phyloP scores from a whole-genome alignment of 2,329 filamentous ascomycete genomes.

The Fusarium mexicanum region DNA sequence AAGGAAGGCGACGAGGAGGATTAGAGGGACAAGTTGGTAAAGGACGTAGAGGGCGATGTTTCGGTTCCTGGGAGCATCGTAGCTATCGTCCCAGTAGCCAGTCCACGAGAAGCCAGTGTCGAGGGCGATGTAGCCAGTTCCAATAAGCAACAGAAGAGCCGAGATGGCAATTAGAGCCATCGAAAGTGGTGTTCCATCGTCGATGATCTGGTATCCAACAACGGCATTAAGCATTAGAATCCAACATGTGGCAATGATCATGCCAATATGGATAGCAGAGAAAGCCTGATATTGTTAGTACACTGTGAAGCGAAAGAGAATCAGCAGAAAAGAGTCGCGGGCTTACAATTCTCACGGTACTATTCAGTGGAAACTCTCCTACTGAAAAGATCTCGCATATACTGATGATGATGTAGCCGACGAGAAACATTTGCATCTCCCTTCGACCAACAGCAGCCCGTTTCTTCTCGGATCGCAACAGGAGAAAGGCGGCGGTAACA shows the following conservation, averaged over 20 bases:
- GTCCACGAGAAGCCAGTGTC: constrained; percentile 93
- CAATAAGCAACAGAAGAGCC: constrained; percentile 78
- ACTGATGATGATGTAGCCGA: constrained; percentile 85
- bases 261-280: constrained; percentile 87
- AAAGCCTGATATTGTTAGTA: constrained; percentile 70
- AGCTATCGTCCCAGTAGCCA: constrained; percentile 74
- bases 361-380: constrained; percentile 82
- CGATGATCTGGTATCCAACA: constrained; percentile 91
- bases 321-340: not conserved
- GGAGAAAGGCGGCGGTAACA: constrained; percentile 68
- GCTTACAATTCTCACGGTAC: constrained; percentile 76
- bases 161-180: constrained; percentile 79
- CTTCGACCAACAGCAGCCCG: constrained; percentile 93
- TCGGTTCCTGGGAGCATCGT: constrained; percentile 74
- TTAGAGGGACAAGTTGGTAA: constrained; percentile 87
- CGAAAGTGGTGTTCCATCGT: constrained; percentile 90
- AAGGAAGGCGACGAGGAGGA: constrained; percentile 91
- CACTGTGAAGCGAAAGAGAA: not conserved
- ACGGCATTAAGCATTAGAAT: constrained; percentile 90
- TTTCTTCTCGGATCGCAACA: constrained; percentile 87
- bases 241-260: constrained; percentile 90
- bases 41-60: constrained; percentile 91
- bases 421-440: constrained; percentile 95
- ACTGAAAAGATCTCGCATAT: constrained; percentile 98
- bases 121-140: constrained; percentile 93